Evolutionary conservation across 768 basidiomycete genomes (phyloP).

Genomic region (Sporobolomyces pararoseus): DNA sequence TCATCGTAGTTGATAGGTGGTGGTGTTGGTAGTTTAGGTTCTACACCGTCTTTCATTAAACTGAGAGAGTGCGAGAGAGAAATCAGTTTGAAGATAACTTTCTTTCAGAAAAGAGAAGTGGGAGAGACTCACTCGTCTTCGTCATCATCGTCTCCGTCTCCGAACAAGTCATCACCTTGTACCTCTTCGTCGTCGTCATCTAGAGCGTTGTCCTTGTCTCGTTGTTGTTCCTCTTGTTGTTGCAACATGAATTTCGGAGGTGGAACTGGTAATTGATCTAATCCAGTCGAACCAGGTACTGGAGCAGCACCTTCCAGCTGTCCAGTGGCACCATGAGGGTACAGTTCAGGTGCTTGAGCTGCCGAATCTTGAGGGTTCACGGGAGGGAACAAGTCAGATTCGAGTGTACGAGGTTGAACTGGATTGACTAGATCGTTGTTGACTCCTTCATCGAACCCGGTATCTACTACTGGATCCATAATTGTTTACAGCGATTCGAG

Average conservation of each 20-base stretch:
- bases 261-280: constrained; percentile 8
- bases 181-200: constrained; percentile 30
- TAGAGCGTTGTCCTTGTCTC: neutral
- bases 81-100: neutral
- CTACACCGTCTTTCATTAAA: neutral
- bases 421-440: constrained; percentile 24
- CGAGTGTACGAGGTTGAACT: constrained; percentile 5
- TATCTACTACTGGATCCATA: constrained; percentile 28
- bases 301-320: constrained; percentile 19
- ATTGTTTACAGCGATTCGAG: neutral
- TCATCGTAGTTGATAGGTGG: constrained; percentile 52
- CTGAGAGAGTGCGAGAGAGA: neutral
- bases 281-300: constrained; percentile 14
- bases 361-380: neutral
- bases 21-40: neutral
- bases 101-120: no score
- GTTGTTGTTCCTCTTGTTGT: neutral
- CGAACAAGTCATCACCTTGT: constrained; percentile 31
- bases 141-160: constrained; percentile 32
- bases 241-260: neutral
- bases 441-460: constrained; percentile 3
- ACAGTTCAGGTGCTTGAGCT: constrained; percentile 22
- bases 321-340: constrained; percentile 3
- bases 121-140: constrained; percentile 30
- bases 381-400: constrained; percentile 3